These are phyloP conservation scores for Wickerhamomyces tratensis DNA, from an alignment of 805 yeast genomes.

Conservation along the genomic window DNA sequence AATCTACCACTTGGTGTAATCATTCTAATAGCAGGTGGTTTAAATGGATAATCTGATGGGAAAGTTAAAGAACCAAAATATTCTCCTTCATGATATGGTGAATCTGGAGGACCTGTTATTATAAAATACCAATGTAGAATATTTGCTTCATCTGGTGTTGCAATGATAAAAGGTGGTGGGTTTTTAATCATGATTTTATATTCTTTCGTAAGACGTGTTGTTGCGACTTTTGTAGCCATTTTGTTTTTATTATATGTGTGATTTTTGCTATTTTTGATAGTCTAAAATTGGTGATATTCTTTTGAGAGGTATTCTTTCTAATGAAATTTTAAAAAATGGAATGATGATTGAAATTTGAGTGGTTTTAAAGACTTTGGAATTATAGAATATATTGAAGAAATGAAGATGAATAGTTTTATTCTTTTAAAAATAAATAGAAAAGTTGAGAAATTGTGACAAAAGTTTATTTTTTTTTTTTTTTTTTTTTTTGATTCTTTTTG, in stretches of 20 bases:
- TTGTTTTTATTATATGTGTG: neutral
- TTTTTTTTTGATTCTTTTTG: too few species aligned
- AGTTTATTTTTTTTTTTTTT: too few species aligned
- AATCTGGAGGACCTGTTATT: constrained; percentile 83
- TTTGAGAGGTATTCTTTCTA: too few species aligned
- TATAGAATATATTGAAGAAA: too few species aligned
- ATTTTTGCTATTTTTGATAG: too few species aligned
- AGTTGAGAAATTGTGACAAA: too few species aligned
- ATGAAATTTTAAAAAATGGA: too few species aligned
- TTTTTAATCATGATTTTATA: constrained; percentile 62
- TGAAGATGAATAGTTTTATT: too few species aligned
- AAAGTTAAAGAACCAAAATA: constrained; percentile 79
- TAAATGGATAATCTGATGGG: constrained; percentile 79
- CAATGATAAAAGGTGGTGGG: constrained; percentile 77
- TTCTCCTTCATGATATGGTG: constrained; percentile 79
- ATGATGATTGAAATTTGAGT: too few species aligned
- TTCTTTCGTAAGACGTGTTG: constrained; percentile 58
- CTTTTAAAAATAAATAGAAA: too few species aligned
- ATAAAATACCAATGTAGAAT: constrained; percentile 90
- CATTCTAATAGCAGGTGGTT: constrained; percentile 83
- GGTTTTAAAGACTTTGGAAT: too few species aligned
- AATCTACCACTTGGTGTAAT: constrained; percentile 86
- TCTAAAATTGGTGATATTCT: too few species aligned
- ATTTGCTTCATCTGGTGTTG: constrained; percentile 78
- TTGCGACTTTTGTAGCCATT: constrained; percentile 32